These are phyloP conservation scores for Neocucurbitaria cava DNA, from an alignment of 2,329 filamentous ascomycete species.

Conservation along the genomic window DNA sequence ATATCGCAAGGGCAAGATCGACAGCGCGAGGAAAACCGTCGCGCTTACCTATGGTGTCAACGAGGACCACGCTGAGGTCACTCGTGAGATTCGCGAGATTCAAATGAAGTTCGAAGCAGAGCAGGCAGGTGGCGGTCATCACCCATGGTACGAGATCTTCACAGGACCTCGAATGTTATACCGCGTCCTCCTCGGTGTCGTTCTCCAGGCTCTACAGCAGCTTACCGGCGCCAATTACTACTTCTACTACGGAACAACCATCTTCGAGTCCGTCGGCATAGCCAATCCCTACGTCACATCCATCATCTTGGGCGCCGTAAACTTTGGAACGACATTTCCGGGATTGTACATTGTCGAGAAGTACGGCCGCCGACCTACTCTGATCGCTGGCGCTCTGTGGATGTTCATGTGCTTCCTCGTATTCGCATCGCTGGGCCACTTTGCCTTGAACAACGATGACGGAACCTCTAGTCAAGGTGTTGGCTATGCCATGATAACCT, in stretches of 20 bases:
- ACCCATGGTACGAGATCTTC: conserved; percentile 65
- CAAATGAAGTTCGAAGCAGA: conserved; percentile 63
- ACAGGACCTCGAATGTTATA: conserved; percentile 71
- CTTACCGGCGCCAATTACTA: conserved; percentile 73
- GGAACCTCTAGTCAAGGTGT: conserved; percentile 50
- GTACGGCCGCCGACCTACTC: conserved; percentile 53
- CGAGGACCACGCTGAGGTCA: conserved; percentile 62
- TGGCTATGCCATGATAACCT: conserved; percentile 69
- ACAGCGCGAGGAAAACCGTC: conserved; percentile 60
- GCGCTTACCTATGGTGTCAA: conserved; percentile 63
- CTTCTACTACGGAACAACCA: conserved; percentile 62
- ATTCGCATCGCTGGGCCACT: conserved; percentile 56
- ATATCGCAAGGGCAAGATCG: conserved; percentile 62
- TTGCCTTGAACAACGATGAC: conserved; percentile 45
- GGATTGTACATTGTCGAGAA: conserved; percentile 57
- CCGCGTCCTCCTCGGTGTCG: conserved; percentile 67
- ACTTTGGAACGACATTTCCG: conserved; percentile 57
- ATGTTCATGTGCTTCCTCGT: conserved; percentile 67
- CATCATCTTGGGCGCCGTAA: conserved; percentile 58
- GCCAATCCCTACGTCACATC: conserved; percentile 54
- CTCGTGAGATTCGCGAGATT: conserved; percentile 63
- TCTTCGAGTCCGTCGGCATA: conserved; percentile 52
- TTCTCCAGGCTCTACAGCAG: conserved; percentile 71
- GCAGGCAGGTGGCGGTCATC: conserved; percentile 44
- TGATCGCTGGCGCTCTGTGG: conserved; percentile 56